Conservation (phyloP, 352 stramenopile species). For the Globisporangium mamillatum region DNA sequence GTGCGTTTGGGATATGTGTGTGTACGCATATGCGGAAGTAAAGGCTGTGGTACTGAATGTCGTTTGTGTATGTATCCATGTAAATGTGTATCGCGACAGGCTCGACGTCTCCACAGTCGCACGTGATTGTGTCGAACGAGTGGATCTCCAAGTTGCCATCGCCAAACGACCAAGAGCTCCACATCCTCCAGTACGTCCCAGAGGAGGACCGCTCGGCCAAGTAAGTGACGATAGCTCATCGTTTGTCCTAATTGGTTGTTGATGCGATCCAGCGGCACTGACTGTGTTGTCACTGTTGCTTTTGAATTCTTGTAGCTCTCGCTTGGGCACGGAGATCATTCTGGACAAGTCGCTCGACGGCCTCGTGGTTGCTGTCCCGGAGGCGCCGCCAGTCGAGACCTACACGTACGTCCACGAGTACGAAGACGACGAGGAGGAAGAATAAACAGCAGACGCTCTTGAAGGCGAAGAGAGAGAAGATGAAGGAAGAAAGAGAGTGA, state of each 20-base stretch:
- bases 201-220: slow-evolving; percentile 77
- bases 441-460: slow-evolving; percentile 4
- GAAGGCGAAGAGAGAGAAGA: background rate
- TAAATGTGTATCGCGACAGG: slow-evolving; percentile 16
- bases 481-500: background rate
- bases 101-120: slow-evolving; percentile 74
- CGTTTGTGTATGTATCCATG: background rate
- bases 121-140: slow-evolving; percentile 87
- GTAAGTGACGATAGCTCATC: slow-evolving; percentile 28
- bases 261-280: background rate
- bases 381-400: slow-evolving; percentile 78
- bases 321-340: slow-evolving; percentile 85
- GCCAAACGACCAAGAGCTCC: slow-evolving; percentile 68
- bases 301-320: slow-evolving; percentile 41
- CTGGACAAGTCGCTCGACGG: slow-evolving; percentile 84
- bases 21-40: background rate
- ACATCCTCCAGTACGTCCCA: slow-evolving; percentile 82
- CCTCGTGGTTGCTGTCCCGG: slow-evolving; percentile 84
- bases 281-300: background rate
- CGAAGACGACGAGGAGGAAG: slow-evolving; percentile 74
- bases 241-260: background rate
- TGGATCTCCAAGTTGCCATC: slow-evolving; percentile 77
- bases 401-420: slow-evolving; percentile 87
- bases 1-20: slow-evolving; percentile 11
- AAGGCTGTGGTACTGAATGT: background rate